A percentile compares a stretch with the other conserved stretches of the same genome.
Evolutionary conservation across 345 rosid species (phyloP).

Genomic region (Sonneratia alba): DNA sequence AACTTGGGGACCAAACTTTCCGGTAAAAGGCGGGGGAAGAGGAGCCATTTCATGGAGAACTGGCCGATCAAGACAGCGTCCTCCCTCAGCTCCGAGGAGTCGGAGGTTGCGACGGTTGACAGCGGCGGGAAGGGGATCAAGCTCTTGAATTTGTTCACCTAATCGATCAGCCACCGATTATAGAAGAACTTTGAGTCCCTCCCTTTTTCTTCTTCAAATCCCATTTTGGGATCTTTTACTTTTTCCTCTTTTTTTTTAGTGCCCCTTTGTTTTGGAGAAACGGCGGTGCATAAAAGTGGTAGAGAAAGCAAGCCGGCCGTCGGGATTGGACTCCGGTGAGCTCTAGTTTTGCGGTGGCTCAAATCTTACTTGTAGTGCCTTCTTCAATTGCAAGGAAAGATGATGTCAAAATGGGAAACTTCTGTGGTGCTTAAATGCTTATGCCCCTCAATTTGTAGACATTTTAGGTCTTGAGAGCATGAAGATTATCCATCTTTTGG

Average conservation of each 20-base stretch:
- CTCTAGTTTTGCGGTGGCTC: conserved; percentile 1
- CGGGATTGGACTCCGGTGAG: background rate
- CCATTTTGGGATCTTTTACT: too few species aligned
- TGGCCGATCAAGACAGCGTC: conserved; percentile 17
- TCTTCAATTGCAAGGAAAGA: background rate
- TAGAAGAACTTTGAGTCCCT: background rate
- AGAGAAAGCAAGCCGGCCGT: conserved; percentile 1
- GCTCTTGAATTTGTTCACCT: conserved; percentile 58
- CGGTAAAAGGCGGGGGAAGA: conserved; percentile 17
- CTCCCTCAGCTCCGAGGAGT: conserved; percentile 9
- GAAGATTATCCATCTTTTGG: too few species aligned
- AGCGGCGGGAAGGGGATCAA: conserved; percentile 23
- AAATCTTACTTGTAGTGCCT: background rate
- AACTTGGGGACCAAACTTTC: background rate
- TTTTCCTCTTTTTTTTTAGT: background rate
- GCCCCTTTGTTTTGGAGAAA: background rate
- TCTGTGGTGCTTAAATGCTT: background rate
- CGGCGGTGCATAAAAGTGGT: background rate
- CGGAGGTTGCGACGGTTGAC: conserved; percentile 10
- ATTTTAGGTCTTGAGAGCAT: too few species aligned
- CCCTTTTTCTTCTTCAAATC: background rate
- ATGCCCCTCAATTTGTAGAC: background rate
- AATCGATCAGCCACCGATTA: conserved; percentile 6
- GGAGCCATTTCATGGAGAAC: conserved; percentile 19
- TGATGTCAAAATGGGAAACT: background rate